Evolutionary conservation across 2,329 filamentous ascomycete genomes (phyloP).

Genomic region (Pseudocercospora musae): DNA sequence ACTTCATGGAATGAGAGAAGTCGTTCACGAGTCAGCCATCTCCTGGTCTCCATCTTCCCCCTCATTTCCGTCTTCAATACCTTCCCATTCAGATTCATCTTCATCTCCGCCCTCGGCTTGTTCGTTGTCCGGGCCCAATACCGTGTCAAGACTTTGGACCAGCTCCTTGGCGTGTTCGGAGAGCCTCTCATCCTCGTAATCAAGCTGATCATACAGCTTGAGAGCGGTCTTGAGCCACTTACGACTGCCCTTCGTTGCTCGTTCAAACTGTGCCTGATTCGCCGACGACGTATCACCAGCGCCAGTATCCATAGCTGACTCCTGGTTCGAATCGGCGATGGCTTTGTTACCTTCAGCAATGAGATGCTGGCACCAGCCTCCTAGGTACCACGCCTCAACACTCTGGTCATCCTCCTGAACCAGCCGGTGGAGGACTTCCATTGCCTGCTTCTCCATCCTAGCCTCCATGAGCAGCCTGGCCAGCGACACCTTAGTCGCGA

Average conservation of each 20-base stretch:
- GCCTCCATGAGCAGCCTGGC: conserved; percentile 86
- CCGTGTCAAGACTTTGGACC: conserved; percentile 48
- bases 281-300: conserved; percentile 35
- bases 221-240: conserved; percentile 81
- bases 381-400: conserved; percentile 95
- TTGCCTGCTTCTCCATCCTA: conserved; percentile 77
- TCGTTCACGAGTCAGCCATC: conserved; percentile 29
- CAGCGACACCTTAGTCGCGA: conserved; percentile 78
- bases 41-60: conserved; percentile 31
- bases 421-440: conserved; percentile 79
- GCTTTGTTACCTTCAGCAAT: conserved; percentile 64
- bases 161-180: conserved; percentile 73
- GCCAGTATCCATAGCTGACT: conserved; percentile 30
- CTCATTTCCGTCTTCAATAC: conserved; percentile 37
- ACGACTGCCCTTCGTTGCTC: conserved; percentile 67
- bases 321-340: conserved; percentile 18
- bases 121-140: conserved; percentile 44
- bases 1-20: neutral
- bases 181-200: conserved; percentile 81
- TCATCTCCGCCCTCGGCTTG: conserved; percentile 44
- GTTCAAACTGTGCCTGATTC: conserved; percentile 41
- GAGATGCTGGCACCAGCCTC: conserved; percentile 87
- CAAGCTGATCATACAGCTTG: conserved; percentile 70
- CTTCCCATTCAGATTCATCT: conserved; percentile 37
- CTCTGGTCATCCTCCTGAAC: conserved; percentile 88